phyloP scores from a whole-genome alignment of 495 filamentous ascomycete species.

The Sordaria brevicollis region DNA sequence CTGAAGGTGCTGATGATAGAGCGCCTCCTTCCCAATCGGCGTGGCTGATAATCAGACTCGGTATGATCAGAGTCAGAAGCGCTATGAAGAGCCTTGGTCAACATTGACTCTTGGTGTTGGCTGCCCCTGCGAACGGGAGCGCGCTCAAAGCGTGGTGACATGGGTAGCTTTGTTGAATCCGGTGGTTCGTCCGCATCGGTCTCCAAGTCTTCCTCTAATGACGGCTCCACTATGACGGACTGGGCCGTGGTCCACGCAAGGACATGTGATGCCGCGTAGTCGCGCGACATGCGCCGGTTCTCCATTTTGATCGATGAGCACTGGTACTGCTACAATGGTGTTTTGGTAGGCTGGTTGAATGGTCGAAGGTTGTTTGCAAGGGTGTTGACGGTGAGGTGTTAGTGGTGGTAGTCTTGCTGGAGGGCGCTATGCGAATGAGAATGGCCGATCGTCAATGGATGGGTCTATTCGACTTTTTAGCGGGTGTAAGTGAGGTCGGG shows the following conservation, averaged over 20 bases:
- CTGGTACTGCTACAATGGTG: background rate
- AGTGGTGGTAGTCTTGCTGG: background rate
- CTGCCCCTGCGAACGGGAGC: constrained; percentile 28
- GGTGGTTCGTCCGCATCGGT: constrained; percentile 25
- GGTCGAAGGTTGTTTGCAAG: background rate
- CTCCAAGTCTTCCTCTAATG: constrained; percentile 28
- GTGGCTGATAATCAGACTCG: constrained; percentile 10
- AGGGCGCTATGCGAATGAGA: background rate
- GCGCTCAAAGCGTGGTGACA: constrained; percentile 29
- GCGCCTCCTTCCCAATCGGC: constrained; percentile 34
- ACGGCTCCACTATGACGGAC: constrained; percentile 32
- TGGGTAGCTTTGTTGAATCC: constrained; percentile 11
- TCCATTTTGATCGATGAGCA: constrained; percentile 19
- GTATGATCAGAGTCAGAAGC: constrained; percentile 44
- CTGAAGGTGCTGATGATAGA: constrained; percentile 73
- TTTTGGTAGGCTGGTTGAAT: background rate
- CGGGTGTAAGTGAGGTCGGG: background rate
- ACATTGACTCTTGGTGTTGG: constrained; percentile 59
- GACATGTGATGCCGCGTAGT: constrained; percentile 28
- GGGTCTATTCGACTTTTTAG: background rate
- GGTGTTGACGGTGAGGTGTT: background rate
- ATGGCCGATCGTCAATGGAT: background rate
- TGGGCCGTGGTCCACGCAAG: constrained; percentile 31
- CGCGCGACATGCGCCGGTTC: constrained; percentile 25
- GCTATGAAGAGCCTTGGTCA: constrained; percentile 67